Base-by-base conservation (phyloP, 140 eudicot genomes). In the Bidens hawaiensis region DNA sequence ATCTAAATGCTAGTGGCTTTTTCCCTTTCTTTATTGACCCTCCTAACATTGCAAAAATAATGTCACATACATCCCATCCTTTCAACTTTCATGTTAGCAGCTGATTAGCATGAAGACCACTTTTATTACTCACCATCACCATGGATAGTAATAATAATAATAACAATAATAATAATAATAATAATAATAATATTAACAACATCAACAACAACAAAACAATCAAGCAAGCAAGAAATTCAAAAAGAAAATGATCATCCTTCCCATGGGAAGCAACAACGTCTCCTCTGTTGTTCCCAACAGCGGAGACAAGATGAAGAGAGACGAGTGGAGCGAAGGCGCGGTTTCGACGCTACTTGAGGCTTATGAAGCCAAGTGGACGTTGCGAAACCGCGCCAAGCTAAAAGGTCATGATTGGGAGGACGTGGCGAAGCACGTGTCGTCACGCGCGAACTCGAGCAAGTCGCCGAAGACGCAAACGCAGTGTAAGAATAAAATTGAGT, bases 261-360 rank as follows among this genome's bases (percentile, higher is more conserved):
- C 5, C 77, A 85, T 21, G 71, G 25, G 19, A 82, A 63, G 15
- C 77, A n/a, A n/a, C n/a, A n/a, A n/a, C n/a, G n/a, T n/a, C n/a
- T n/a, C n/a, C n/a, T n/a, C n/a, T n/a, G n/a, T n/a, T n/a, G n/a
- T n/a, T 46, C 11, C 52, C 56, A 4, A 21, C 38, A 9, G 12
- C 30, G n/a, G n/a, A n/a, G n/a, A n/a, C n/a, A n/a, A n/a, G n/a
- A n/a, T n/a, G n/a, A n/a, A n/a, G n/a, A n/a, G n/a, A n/a, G 98
- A 90, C 16, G 98, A 90, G 34, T 90, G 98, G 98, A 90, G 98
- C 26, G 98, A 90, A 82, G 98, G 98, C 2, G 98, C 98, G 11
- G 98, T 90, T 22, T 75, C 94, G 1, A 60, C 73, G 31, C 82
- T 90, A 0, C 76, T 90, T 25, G 96, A 87, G 67, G 98, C 96